Percentiles rank a stretch among this genome's conserved stretches.
Conservation (phyloP, 2,329 filamentous ascomycete species). For the Colletotrichum sojae region DNA sequence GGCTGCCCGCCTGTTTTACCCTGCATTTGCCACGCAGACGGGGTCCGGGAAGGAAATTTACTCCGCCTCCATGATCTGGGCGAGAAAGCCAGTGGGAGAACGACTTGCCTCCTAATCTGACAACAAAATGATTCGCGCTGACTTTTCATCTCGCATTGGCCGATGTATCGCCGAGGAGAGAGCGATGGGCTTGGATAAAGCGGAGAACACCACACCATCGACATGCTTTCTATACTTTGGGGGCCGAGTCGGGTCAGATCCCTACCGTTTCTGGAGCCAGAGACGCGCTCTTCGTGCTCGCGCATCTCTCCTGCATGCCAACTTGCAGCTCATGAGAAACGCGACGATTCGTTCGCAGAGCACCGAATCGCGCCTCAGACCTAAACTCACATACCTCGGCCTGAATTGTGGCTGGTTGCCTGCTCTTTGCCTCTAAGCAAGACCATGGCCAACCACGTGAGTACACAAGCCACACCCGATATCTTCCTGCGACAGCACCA, state of each 20-base stretch:
- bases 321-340: slow-evolving; percentile 16
- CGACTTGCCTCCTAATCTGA: not conserved
- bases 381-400: not conserved
- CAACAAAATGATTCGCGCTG: not conserved
- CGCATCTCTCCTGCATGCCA: slow-evolving; percentile 10
- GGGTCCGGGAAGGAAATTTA: too few species aligned
- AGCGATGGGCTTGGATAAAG: slow-evolving; percentile 21
- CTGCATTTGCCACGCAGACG: too few species aligned
- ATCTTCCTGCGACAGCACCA: slow-evolving; percentile 14
- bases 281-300: slow-evolving; percentile 1
- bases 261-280: slow-evolving; percentile 3
- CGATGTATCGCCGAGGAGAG: slow-evolving; percentile 25
- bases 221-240: slow-evolving; percentile 8
- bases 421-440: slow-evolving; percentile 14
- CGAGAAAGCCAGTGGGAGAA: not conserved
- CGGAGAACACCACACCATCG: slow-evolving; percentile 1
- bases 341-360: slow-evolving; percentile 8
- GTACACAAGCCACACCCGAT: slow-evolving; percentile 29
- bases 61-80: not conserved
- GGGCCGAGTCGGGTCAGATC: slow-evolving; percentile 1
- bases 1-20: not conserved
- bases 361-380: slow-evolving; percentile 12
- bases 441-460: slow-evolving; percentile 19
- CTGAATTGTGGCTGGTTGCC: slow-evolving; percentile 29
- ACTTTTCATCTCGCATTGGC: not conserved